A percentile compares a stretch with the other conserved stretches of the same genome.
Evolutionary conservation across 2,329 filamentous ascomycete genomes (phyloP).

Genomic region (Bipolaris gigantea): DNA sequence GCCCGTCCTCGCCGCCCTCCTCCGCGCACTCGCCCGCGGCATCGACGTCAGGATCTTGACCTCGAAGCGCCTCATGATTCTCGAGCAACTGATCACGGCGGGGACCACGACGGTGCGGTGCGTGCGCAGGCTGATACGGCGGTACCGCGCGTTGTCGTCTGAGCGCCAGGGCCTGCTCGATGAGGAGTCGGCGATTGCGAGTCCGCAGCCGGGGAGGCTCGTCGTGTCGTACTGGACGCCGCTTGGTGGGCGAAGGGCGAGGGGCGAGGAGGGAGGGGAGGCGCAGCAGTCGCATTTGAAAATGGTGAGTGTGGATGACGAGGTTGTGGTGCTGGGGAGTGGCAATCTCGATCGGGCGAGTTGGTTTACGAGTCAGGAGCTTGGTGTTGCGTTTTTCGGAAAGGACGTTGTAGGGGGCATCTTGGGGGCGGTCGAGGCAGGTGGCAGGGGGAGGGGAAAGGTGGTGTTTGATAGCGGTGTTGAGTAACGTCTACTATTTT

Average conservation of each 20-base stretch:
- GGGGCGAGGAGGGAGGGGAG: constrained; percentile 49
- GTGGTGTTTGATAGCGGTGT: constrained; percentile 25
- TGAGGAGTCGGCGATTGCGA: constrained; percentile 35
- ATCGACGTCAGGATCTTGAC: constrained; percentile 70
- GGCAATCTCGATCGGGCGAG: constrained; percentile 84
- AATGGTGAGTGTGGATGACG: constrained; percentile 70
- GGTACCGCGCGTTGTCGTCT: constrained; percentile 50
- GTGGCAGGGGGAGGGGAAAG: constrained; percentile 29
- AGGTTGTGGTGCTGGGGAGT: constrained; percentile 71
- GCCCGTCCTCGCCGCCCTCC: constrained; percentile 63
- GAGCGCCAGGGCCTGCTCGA: constrained; percentile 17
- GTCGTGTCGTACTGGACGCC: constrained; percentile 62
- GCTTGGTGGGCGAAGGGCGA: constrained; percentile 26
- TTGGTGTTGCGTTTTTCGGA: constrained; percentile 65
- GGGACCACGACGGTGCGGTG: constrained; percentile 72
- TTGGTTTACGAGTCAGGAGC: constrained; percentile 84
- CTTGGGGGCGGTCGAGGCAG: constrained; percentile 22
- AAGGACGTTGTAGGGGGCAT: constrained; percentile 44
- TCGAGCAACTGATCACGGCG: constrained; percentile 80
- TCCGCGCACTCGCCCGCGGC: constrained; percentile 64
- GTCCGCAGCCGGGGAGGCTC: constrained; percentile 51
- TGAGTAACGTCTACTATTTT: background rate
- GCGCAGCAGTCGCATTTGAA: constrained; percentile 79
- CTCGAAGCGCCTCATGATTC: constrained; percentile 69
- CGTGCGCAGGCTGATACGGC: constrained; percentile 60